Base-by-base conservation (phyloP, 2,329 filamentous ascomycete species). In the Nothophoma quercina region DNA sequence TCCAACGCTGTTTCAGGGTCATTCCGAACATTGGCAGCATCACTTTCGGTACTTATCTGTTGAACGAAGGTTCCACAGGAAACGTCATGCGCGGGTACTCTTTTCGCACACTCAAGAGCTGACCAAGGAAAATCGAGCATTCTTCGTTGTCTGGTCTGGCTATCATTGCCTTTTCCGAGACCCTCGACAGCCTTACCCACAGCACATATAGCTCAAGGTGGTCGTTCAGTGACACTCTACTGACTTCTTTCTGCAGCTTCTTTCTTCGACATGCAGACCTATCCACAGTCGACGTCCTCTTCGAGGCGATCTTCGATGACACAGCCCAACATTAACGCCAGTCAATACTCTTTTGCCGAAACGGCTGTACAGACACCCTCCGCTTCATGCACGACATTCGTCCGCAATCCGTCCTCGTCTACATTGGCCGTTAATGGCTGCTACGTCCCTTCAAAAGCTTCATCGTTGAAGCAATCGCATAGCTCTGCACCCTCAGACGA, bases 101-200 rank as follows among this genome's bases (percentile, higher is more conserved):
- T 39, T 23, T 19, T 33, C 21, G 12, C 18, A 28, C 26, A 32
- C 32, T 25, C 44, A 38, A 38, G 32, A 30, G 32, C 7, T 38
- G 25, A 42, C 32, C 42, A 52, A 47, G 43, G 21, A 15, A 25
- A 38, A 15, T 12, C 21, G 50, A 52, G 36, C 50, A 53, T 53
- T 53, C 50, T 53, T 53, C 21, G 50, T 53, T 47, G 50, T 52
- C 38, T 21, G 39, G 50, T 52, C 38, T 21, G 39, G 44, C 50
- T 53, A 53, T 43, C 21, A 23, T 33, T 44, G n/a, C 22, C 25
- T 35, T 16, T 22, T 22, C 12, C 9, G 43, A 28, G 7, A n/a
- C 13, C 18, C n/a, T 47, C 13, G 32, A 13, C 7, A 21, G 32
- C 38, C n/a, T n/a, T n/a, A n/a, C n/a, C n/a, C n/a, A 19, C 25